These are phyloP conservation scores for Purshia tridentata DNA, from an alignment of 306 rosid genomes.

Conservation along the genomic window DNA sequence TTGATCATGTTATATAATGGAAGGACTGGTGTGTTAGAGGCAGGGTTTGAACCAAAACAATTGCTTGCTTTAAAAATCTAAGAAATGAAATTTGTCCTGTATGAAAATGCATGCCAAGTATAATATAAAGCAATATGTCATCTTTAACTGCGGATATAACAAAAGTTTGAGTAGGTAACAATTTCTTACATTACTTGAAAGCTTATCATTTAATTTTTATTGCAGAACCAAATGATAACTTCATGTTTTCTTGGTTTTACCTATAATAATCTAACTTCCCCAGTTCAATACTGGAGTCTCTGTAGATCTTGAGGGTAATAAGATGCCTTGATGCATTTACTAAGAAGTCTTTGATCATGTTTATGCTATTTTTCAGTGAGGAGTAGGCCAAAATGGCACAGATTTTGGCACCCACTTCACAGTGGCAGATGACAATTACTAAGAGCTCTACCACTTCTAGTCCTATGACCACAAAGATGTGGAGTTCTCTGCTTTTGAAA, in stretches of 20 bases:
- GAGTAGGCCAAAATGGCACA: constrained; percentile 78
- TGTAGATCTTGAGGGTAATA: not conserved
- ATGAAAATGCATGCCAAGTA: not conserved
- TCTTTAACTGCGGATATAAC: not conserved
- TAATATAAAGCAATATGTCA: not conserved
- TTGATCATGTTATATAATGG: not conserved
- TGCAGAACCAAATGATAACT: not conserved
- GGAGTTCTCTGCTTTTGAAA: constrained; percentile 67
- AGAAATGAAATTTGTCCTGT: not conserved
- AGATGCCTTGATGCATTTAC: not conserved
- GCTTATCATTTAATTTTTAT: not conserved
- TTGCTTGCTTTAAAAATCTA: not conserved
- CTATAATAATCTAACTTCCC: not conserved
- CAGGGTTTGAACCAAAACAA: not conserved
- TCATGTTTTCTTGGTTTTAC: not conserved
- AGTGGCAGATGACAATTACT: constrained; percentile 74
- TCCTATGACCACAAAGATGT: constrained; percentile 66
- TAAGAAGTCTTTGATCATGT: constrained; percentile 3
- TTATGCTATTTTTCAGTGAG: constrained; percentile 25
- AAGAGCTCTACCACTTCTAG: constrained; percentile 46
- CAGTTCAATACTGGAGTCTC: not conserved
- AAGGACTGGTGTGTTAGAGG: not conserved
- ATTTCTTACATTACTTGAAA: not conserved
- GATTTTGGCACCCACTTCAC: constrained; percentile 91
- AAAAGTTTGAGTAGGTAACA: not conserved